A percentile compares a stretch with the other conserved stretches of the same genome.
Evolutionary conservation across 1,139 yeast genomes (phyloP).

Genomic region (Suhomyces coccinellae): DNA sequence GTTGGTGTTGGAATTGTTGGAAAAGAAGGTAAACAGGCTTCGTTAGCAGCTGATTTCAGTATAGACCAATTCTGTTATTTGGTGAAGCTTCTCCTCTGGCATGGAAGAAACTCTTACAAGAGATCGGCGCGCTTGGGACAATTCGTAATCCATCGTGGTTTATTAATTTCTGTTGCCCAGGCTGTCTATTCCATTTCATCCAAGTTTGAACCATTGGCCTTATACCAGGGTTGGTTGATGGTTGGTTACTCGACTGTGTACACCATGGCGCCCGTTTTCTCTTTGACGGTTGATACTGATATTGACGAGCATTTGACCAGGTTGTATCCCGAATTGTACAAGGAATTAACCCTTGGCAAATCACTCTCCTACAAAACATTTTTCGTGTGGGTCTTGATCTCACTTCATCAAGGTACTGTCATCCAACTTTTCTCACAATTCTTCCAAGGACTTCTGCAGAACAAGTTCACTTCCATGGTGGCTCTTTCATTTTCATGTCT

Average conservation of each 20-base stretch:
- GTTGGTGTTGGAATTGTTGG: slow-evolving; percentile 99
- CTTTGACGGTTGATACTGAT: slow-evolving; percentile 87
- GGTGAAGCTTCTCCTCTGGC: slow-evolving; percentile 89
- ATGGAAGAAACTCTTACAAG: slow-evolving; percentile 95
- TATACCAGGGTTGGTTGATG: slow-evolving; percentile 96
- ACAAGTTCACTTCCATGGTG: slow-evolving; percentile 71
- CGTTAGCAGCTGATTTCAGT: slow-evolving; percentile 95
- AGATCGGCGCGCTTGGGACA: slow-evolving; percentile 94
- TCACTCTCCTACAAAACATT: slow-evolving; percentile 86
- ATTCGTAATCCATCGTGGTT: slow-evolving; percentile 94
- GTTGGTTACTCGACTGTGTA: slow-evolving; percentile 97
- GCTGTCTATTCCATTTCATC: slow-evolving; percentile 89
- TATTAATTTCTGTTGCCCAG: slow-evolving; percentile 93
- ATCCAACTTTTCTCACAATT: slow-evolving; percentile 81
- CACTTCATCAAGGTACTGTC: slow-evolving; percentile 81
- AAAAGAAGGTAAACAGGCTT: slow-evolving; percentile 97
- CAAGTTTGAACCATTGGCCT: slow-evolving; percentile 86
- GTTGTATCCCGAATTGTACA: slow-evolving; percentile 91
- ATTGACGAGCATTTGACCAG: slow-evolving; percentile 87
- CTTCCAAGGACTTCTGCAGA: slow-evolving; percentile 61
- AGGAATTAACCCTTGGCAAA: slow-evolving; percentile 85
- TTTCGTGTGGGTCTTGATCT: slow-evolving; percentile 86
- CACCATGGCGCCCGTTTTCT: slow-evolving; percentile 98
- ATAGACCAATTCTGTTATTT: slow-evolving; percentile 89
- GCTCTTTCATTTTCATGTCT: slow-evolving; percentile 80